Percentiles rank a stretch among this genome's conserved stretches.
phyloP scores from a whole-genome alignment of 2,329 filamentous ascomycete species.

The Xylariaceae sp. region DNA sequence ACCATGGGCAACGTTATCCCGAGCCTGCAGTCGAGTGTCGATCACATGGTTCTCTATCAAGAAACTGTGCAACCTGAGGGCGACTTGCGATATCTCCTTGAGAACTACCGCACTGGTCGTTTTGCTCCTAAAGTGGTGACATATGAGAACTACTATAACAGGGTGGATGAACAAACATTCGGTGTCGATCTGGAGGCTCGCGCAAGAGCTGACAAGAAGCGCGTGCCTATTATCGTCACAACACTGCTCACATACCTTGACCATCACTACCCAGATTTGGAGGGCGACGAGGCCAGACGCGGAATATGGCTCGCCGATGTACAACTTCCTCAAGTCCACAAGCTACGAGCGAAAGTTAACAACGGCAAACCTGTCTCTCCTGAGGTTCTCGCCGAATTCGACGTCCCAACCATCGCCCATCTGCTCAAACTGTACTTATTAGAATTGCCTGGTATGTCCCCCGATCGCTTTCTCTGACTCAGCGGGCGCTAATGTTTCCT shows the following conservation, averaged over 20 bases:
- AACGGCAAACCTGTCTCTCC: constrained; percentile 75
- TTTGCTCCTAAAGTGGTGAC: constrained; percentile 87
- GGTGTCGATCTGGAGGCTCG: constrained; percentile 96
- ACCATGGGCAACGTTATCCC: constrained; percentile 98
- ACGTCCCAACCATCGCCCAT: constrained; percentile 90
- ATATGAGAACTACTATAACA: constrained; percentile 99
- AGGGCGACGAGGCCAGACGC: constrained; percentile 88
- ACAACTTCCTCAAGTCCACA: constrained; percentile 77
- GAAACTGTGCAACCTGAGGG: constrained; percentile 94
- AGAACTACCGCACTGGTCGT: constrained; percentile 93
- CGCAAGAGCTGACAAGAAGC: constrained; percentile 89
- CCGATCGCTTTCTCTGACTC: background rate
- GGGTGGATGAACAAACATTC: constrained; percentile 95
- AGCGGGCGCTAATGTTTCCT: constrained; percentile 24
- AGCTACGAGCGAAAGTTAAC: constrained; percentile 78
- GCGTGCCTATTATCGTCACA: constrained; percentile 88
- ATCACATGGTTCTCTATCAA: constrained; percentile 98
- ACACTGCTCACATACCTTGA: constrained; percentile 93
- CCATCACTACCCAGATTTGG: constrained; percentile 93
- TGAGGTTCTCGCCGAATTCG: constrained; percentile 79
- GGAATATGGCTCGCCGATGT: constrained; percentile 95
- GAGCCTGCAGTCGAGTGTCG: constrained; percentile 88
- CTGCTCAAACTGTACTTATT: constrained; percentile 91
- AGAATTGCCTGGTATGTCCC: constrained; percentile 77
- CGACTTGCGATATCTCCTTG: constrained; percentile 87